Percentiles rank a stretch among this genome's conserved stretches.
Conservation (phyloP, 2,329 filamentous ascomycete genomes). For the Ceratocystis diversiconidia region DNA sequence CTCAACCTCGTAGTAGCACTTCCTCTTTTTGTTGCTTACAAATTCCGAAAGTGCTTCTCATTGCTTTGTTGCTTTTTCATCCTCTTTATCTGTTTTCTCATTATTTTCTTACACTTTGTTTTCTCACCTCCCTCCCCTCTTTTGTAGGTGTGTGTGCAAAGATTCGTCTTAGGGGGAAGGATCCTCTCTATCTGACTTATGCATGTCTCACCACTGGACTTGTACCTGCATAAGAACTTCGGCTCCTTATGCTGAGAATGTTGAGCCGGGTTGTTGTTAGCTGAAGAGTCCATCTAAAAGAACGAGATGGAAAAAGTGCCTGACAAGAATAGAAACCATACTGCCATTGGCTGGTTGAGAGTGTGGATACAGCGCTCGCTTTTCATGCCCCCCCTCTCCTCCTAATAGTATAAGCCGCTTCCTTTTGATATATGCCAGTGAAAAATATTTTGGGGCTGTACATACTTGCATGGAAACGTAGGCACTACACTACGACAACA, state of each 20-base stretch:
- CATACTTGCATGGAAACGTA: not conserved
- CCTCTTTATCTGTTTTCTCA: not conserved
- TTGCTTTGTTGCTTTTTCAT: not conserved
- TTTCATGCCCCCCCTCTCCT: not conserved
- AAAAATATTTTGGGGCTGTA: not conserved
- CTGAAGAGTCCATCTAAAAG: not conserved
- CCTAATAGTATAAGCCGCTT: not conserved
- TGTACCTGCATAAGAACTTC: slow-evolving; percentile 7
- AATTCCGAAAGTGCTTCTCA: not conserved
- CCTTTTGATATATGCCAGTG: not conserved
- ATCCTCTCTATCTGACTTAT: not conserved
- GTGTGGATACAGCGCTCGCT: not conserved
- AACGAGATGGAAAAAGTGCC: not conserved
- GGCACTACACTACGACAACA: not conserved
- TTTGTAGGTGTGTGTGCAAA: not conserved
- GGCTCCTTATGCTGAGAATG: slow-evolving; percentile 3
- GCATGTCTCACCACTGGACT: not conserved
- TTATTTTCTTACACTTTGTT: not conserved
- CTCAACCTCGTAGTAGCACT: no score
- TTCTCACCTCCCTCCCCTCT: not conserved
- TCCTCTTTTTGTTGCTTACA: not conserved
- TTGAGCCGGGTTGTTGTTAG: not conserved
- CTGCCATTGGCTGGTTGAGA: not conserved
- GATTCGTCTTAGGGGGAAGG: not conserved
- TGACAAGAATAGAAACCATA: not conserved